phyloP scores from a whole-genome alignment of 2,329 filamentous ascomycete species.

The Fusarium phyllophilum region DNA sequence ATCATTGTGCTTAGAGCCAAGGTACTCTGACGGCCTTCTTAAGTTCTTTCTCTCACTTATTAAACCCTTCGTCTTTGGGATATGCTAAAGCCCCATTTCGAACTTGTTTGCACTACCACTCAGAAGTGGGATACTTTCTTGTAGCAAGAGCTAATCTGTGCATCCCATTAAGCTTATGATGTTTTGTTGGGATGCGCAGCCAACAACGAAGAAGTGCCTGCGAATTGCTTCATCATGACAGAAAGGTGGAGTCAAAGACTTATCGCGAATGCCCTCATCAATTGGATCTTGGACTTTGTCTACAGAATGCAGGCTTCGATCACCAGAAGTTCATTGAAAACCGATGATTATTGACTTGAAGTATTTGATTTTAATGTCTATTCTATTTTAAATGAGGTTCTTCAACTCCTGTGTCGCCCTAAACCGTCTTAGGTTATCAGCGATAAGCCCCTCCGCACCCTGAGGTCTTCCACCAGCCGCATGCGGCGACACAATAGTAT shows the following conservation, averaged over 20 bases:
- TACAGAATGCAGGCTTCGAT: too few species aligned
- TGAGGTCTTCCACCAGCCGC: conserved; percentile 70
- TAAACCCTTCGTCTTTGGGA: rapidly evolving
- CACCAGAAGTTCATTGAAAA: rapidly evolving
- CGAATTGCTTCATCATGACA: not conserved
- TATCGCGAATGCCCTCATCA: not conserved
- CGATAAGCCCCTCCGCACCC: conserved; percentile 67
- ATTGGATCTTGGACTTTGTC: not conserved
- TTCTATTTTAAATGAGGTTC: conserved; percentile 55
- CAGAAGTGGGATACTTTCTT: rapidly evolving
- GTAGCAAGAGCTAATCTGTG: too few species aligned
- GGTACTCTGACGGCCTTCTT: rapidly evolving
- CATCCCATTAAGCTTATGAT: not conserved
- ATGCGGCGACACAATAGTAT: conserved; percentile 65
- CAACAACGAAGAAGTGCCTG: rapidly evolving
- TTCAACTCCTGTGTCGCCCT: conserved; percentile 67
- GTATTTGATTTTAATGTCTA: not conserved
- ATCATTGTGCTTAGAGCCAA: not conserved
- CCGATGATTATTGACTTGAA: not conserved
- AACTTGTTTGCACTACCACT: not conserved
- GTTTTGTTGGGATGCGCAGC: rapidly evolving
- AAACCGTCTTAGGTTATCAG: conserved; percentile 69
- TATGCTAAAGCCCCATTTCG: not conserved
- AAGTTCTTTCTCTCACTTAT: not conserved
- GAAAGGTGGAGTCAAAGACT: not conserved